phyloP scores from a whole-genome alignment of 306 rosid species.

The Elaeagnus macrophylla region DNA sequence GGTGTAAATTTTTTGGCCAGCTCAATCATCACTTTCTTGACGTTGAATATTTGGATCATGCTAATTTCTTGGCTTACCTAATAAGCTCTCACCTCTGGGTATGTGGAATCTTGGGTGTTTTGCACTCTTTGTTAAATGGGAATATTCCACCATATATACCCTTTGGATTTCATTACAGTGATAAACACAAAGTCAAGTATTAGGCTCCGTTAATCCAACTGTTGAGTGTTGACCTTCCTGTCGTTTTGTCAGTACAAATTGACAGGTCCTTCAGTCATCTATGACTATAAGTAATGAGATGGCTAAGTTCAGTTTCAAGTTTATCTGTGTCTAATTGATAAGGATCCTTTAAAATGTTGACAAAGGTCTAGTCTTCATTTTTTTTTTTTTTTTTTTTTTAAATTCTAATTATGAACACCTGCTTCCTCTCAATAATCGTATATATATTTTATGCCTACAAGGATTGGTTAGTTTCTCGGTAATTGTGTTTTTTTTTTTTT shows the following conservation, averaged over 20 bases:
- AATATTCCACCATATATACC: slow-evolving; percentile 25
- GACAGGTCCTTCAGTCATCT: neutral
- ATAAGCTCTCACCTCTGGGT: slow-evolving; percentile 2
- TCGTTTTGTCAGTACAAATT: neutral
- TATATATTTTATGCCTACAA: too few species aligned
- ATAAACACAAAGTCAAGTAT: slow-evolving; percentile 19
- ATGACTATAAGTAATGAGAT: neutral
- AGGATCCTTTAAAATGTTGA: neutral
- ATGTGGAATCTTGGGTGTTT: slow-evolving; percentile 4
- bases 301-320: neutral
- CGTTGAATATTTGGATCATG: slow-evolving; percentile 2
- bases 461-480: too few species aligned
- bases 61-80: slow-evolving; percentile 8
- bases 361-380: neutral
- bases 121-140: slow-evolving; percentile 5
- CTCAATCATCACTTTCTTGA: slow-evolving; percentile 8
- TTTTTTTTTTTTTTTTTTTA: neutral
- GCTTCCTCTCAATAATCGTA: neutral
- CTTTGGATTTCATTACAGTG: slow-evolving; percentile 8
- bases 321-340: neutral
- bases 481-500: too few species aligned
- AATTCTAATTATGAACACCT: neutral
- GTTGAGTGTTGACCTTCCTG: neutral
- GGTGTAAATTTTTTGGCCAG: neutral
- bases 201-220: slow-evolving; percentile 3